Evolutionary conservation across 768 basidiomycete genomes (phyloP), one percentile per base, ranked within the genome.

Genomic region (Suillus spraguei): DNA sequence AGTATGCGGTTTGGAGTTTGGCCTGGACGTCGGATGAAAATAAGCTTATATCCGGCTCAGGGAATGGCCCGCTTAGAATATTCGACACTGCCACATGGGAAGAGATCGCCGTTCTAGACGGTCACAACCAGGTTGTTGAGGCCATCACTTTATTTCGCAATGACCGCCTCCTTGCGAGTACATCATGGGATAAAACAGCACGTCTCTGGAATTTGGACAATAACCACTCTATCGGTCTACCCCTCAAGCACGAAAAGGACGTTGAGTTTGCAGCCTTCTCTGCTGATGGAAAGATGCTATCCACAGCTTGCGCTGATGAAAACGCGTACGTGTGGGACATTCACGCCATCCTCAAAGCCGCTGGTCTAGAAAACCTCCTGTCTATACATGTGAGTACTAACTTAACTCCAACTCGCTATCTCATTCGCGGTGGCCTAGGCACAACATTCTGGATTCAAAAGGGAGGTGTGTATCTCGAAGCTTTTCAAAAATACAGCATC

Each of bases 171-270:
- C 53, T 55, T 13, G 53, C n/a, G 8, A 55, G 53, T 22, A 8
- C 53, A 55, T 55, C 53, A 22, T 22, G 47, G 47, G 47, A 67
- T 24, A 22, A 10, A 35, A 67, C 55, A 4, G 41, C 60, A 9
- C 53, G 56, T 28, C 53, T 67, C n/a, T 67, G 66, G 66, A 44
- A 67, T 46, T 36, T 63, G 14, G 38, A 33, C 39, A 65, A 22
- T 5, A 55, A 44, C 46, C 5, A 22, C n/a, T 22, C 50, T 16
- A 42, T 66, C 24, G 39, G 44, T 24, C 10, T 44, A 33, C 47
- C 52, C 11, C 47, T 67, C 32, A 14, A 61, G 28, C 35, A 55
- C 14, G n/a, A 22, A 13, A 14, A 14, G 4, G 20, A 22, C 2
- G 54, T 55, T 2, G 11, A 36, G 14, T 4, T 4, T 38, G 54